Evolutionary conservation across 371 early-diverging fungal genomes (phyloP).

Genomic region (Choanephora cucurbitarum): DNA sequence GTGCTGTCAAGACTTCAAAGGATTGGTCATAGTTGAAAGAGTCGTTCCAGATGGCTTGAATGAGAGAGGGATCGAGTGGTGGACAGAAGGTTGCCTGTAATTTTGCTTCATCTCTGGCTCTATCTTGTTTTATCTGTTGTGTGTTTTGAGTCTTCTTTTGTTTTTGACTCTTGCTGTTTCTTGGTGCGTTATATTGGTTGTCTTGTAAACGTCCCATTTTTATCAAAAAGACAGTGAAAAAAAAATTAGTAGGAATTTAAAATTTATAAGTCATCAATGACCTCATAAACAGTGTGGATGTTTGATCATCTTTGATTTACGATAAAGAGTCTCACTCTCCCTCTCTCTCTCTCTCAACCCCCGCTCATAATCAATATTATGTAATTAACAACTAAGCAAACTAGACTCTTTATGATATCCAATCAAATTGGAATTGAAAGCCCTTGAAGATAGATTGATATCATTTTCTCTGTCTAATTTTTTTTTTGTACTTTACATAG

Average conservation of each 20-base stretch:
- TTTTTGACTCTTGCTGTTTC: background rate
- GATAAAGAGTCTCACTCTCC: too few relatives aligned
- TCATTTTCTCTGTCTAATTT: too few relatives aligned
- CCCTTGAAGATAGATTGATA: too few relatives aligned
- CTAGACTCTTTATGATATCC: too few relatives aligned
- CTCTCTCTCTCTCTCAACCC: too few relatives aligned
- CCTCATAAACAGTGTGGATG: too few relatives aligned
- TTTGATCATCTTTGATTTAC: too few relatives aligned
- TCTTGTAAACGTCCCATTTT: constrained; percentile 30
- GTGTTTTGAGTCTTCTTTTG: constrained; percentile 1
- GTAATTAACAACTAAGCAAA: too few relatives aligned
- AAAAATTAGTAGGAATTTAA: background rate
- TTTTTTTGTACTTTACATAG: too few relatives aligned
- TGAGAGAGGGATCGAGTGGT: constrained; percentile 29
- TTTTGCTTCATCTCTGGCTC: constrained; percentile 14
- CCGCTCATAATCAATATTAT: too few relatives aligned
- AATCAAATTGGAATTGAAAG: too few relatives aligned
- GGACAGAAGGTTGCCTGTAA: constrained; percentile 27
- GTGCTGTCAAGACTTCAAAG: constrained; percentile 17
- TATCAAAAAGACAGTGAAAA: constrained; percentile 1
- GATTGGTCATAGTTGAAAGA: constrained; percentile 20
- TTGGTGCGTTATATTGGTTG: constrained; percentile 16
- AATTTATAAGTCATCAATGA: too few relatives aligned
- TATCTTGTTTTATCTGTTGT: constrained; percentile 7
- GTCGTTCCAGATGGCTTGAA: constrained; percentile 34